Conservation (phyloP, 495 filamentous ascomycete genomes). For the Aspergillus indologenus region DNA sequence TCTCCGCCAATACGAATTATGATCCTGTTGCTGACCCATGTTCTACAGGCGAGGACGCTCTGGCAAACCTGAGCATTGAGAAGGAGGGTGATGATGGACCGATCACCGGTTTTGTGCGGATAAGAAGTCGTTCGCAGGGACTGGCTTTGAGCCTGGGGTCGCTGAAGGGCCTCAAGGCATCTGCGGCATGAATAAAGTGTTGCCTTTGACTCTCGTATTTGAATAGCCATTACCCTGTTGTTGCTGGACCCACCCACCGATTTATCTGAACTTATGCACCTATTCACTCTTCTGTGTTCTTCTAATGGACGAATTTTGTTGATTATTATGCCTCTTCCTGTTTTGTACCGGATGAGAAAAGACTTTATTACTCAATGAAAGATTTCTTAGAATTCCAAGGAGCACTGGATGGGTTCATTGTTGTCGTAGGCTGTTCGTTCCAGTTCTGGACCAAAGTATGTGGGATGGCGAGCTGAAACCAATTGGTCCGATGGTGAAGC, state of each 20-base stretch:
- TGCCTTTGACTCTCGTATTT: conserved; percentile 15
- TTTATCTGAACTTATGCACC: conserved; percentile 14
- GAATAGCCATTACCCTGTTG: conserved; percentile 25
- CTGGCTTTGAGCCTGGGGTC: conserved; percentile 91
- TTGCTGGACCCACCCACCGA: conserved; percentile 23
- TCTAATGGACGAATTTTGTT: conserved; percentile 34
- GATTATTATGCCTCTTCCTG: conserved; percentile 27
- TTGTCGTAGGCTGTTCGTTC: conserved; percentile 1
- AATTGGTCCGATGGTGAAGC: background rate
- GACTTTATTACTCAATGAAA: conserved; percentile 19
- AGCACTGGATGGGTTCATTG: background rate
- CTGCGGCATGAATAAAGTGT: conserved; percentile 42
- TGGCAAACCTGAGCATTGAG: conserved; percentile 97
- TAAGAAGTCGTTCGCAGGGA: conserved; percentile 95
- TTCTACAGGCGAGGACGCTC: conserved; percentile 86
- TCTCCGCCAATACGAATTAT: background rate
- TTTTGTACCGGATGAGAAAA: conserved; percentile 35
- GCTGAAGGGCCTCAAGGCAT: conserved; percentile 83
- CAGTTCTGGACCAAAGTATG: background rate
- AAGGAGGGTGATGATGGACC: conserved; percentile 95
- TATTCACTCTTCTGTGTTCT: conserved; percentile 17
- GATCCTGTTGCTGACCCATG: conserved; percentile 24
- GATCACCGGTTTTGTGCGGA: conserved; percentile 97
- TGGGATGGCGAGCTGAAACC: background rate
- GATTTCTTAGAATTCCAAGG: conserved; percentile 12